phyloP scores from a whole-genome alignment of 306 rosid species.

The Ziziphus jujuba region DNA sequence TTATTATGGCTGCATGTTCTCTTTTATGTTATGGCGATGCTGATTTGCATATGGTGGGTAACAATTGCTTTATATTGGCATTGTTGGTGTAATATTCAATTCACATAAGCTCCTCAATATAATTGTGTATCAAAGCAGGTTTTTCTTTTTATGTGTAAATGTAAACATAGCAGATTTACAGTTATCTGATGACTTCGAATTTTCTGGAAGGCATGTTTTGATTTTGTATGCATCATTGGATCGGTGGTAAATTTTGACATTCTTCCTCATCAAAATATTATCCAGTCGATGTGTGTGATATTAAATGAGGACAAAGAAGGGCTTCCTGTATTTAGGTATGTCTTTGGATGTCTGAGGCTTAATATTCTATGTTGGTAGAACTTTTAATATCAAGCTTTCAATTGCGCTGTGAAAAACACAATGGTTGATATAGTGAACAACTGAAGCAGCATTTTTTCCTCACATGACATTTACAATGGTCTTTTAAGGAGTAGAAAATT shows the following conservation, averaged over 20 bases:
- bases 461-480: background rate
- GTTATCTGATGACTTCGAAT: conserved; percentile 34
- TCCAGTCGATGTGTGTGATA: conserved; percentile 64
- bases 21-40: conserved; percentile 81
- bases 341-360: conserved; percentile 15
- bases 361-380: conserved; percentile 2
- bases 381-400: conserved; percentile 9
- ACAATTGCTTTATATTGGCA: conserved; percentile 13
- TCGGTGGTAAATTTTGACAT: conserved; percentile 55
- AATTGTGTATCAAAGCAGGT: background rate
- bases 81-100: background rate
- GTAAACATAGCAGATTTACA: background rate
- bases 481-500: background rate
- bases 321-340: conserved; percentile 87
- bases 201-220: conserved; percentile 85
- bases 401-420: conserved; percentile 9
- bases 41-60: conserved; percentile 80
- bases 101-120: conserved; percentile 22
- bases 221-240: conserved; percentile 58
- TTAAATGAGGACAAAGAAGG: conserved; percentile 75
- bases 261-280: conserved; percentile 69
- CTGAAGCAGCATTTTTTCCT: background rate
- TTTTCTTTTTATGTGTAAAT: conserved; percentile 3
- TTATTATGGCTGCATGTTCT: conserved; percentile 70
- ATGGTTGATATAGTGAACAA: background rate